Evolutionary conservation across 768 basidiomycete genomes (phyloP).

Genomic region (Suillus placidus): DNA sequence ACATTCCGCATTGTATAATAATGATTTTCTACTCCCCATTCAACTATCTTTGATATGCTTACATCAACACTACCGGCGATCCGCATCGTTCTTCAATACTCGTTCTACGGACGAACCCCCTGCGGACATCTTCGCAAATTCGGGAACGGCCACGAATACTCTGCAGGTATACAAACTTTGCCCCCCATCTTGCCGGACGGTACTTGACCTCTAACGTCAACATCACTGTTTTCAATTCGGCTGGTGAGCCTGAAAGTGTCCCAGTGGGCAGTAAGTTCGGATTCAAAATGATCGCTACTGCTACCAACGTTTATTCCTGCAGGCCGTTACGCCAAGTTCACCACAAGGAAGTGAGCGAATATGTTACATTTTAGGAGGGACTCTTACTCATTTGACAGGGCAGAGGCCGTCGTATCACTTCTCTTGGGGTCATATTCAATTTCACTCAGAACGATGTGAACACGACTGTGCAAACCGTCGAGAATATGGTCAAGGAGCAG

Average conservation of each 20-base stretch:
- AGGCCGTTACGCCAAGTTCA: constrained; percentile 73
- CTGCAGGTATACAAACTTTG: constrained; percentile 64
- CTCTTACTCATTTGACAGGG: not conserved
- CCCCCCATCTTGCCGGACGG: constrained; percentile 62
- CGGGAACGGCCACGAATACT: not conserved
- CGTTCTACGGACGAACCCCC: not conserved
- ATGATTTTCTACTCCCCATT: not conserved
- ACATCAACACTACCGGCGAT: no score
- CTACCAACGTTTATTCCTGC: constrained; percentile 33
- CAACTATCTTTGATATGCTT: not conserved
- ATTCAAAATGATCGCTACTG: not conserved
- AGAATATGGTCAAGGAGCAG: constrained; percentile 73
- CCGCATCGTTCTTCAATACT: not conserved
- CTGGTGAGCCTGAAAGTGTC: constrained; percentile 39
- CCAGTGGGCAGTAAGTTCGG: constrained; percentile 48
- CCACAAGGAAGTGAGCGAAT: constrained; percentile 61
- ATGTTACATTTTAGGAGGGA: not conserved
- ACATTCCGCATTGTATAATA: not conserved
- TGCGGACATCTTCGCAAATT: not conserved
- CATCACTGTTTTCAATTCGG: constrained; percentile 62
- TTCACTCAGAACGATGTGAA: constrained; percentile 72
- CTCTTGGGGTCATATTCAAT: constrained; percentile 78
- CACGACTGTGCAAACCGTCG: constrained; percentile 75
- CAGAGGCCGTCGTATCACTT: constrained; percentile 72
- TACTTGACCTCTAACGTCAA: constrained; percentile 88